phyloP scores from a whole-genome alignment of 164 flowering plant species.

The Euptelea pleiosperma region DNA sequence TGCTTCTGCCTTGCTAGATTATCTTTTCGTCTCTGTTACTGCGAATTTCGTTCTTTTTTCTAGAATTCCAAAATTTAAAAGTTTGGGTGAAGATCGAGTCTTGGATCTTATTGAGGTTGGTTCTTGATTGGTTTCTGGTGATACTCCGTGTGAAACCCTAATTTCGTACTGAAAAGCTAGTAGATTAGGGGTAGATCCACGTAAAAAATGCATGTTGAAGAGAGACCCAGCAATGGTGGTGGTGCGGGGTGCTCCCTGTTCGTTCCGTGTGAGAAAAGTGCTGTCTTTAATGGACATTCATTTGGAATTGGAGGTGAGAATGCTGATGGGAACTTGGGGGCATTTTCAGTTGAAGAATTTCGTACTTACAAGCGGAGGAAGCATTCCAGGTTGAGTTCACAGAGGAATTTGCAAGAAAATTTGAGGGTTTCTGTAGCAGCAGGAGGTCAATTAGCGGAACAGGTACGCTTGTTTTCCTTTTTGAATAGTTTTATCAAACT shows the following conservation, averaged over 20 bases:
- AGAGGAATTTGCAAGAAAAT: constrained; percentile 1
- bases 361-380: constrained; percentile 20
- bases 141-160: constrained; percentile 8
- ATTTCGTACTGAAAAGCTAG: background rate
- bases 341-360: background rate
- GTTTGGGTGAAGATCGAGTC: background rate
- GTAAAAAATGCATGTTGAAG: constrained; percentile 4
- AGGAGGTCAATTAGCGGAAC: background rate
- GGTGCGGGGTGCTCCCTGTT: background rate
- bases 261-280: background rate
- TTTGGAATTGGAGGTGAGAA: constrained; percentile 8
- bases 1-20: background rate
- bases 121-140: background rate
- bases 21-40: too few species aligned
- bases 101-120: constrained; percentile 6
- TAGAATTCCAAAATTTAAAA: background rate
- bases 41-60: background rate
- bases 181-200: background rate
- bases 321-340: constrained; percentile 8
- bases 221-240: constrained; percentile 4
- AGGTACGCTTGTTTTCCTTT: constrained; percentile 3
- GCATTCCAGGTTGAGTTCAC: constrained; percentile 1
- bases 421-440: background rate
- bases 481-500: background rate
- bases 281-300: background rate